Base-by-base conservation (phyloP, 768 basidiomycete species). In the Solioccasus polychromus region DNA sequence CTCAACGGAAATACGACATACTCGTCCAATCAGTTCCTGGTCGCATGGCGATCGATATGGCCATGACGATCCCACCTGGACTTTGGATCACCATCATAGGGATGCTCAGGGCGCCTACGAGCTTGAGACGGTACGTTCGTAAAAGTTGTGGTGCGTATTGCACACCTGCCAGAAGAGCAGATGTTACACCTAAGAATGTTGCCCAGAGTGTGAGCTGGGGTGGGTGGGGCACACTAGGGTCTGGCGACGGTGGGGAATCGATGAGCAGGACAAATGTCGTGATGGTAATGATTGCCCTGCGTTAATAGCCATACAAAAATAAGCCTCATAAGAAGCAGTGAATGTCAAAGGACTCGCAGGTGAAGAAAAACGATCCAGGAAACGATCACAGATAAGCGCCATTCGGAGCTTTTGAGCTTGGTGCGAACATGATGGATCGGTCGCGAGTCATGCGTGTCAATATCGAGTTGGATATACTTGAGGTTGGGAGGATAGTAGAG, bases 1-100 rank as follows among this genome's bases (percentile, higher is more conserved):
- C 11, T 6, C 26, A 6, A 26, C 26, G 14, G 32, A 20, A 42
- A 45, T 3, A 11, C 19, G 30, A 59, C 78, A 39, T 55, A 88
- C 86, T 89, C 4, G 88, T 90, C 88, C 88, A 92, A 58, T 91
- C 83, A 0, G 88, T 90, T 0, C 85, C 85, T 2, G 86, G 85
- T 45, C 88, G 71, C 20, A 89, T 67, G 7, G 85, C 88, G 45
- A 92, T 88, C 51, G 83, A 88, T 4, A 84, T 51, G 6, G 90
- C 86, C 85, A 97, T 94, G n/a, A 90, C 61, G 3, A 89, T 70
- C 1, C 88, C 85, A 4, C 93, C 94, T 3, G 93, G 93, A 11
- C 82, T 91, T 67, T 98, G 95, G 14, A 99, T 89, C 38, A 80
- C 69, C 95, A 99, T 97, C 82, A 92, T 97, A 1, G 88, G 86